These are phyloP conservation scores for Cyberlindnera nakhonratchasimensis DNA, from an alignment of 805 yeast species.

Conservation along the genomic window DNA sequence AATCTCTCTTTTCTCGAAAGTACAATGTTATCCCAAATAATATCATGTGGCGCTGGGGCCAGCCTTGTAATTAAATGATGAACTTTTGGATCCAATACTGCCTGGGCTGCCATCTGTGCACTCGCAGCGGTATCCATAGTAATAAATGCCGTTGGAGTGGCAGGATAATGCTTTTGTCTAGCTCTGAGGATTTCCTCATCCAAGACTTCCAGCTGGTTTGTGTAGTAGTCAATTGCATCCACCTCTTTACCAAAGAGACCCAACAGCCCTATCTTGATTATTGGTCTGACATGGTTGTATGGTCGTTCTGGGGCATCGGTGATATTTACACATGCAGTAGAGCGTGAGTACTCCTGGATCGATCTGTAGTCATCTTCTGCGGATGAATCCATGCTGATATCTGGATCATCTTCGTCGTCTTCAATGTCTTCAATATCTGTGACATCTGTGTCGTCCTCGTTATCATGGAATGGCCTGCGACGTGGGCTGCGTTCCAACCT, in stretches of 20 bases:
- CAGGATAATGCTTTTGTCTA: conserved; percentile 64
- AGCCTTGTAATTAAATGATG: conserved; percentile 74
- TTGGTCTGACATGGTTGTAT: conserved; percentile 52
- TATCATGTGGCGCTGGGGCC: conserved; percentile 96
- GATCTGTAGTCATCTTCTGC: conserved; percentile 23
- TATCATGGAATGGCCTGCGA: conserved; percentile 14
- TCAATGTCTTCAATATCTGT: conserved; percentile 15
- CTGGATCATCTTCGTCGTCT: conserved; percentile 7
- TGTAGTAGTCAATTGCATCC: conserved; percentile 79
- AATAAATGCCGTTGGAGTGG: conserved; percentile 88
- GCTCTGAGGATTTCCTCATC: conserved; percentile 70
- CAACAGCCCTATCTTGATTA: conserved; percentile 51
- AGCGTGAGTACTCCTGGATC: conserved; percentile 21
- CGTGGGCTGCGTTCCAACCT: conserved; percentile 21
- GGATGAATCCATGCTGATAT: conserved; percentile 4
- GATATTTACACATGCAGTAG: conserved; percentile 20
- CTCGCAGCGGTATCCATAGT: conserved; percentile 94
- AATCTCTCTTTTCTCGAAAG: conserved; percentile 71
- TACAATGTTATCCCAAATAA: conserved; percentile 88
- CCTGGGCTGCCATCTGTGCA: conserved; percentile 96
- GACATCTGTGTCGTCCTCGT: conserved; percentile 8
- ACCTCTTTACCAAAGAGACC: conserved; percentile 66
- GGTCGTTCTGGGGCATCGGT: conserved; percentile 16
- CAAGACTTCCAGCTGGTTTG: conserved; percentile 60
- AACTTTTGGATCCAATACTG: conserved; percentile 86